phyloP scores from a whole-genome alignment of 768 basidiomycete genomes.

The Naganishia kalamii region DNA sequence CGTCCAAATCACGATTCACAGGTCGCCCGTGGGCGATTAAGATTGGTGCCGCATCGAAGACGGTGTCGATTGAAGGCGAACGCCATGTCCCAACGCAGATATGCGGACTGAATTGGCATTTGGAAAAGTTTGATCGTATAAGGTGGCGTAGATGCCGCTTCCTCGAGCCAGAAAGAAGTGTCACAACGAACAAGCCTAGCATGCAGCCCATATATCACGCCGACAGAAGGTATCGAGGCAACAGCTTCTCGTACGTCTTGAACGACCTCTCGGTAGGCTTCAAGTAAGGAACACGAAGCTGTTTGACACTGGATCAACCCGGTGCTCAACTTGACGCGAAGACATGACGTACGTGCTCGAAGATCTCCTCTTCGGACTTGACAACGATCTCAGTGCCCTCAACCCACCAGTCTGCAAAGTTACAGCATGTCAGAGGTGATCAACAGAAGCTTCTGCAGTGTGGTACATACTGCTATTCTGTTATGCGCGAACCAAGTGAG shows the following conservation, averaged over 20 bases:
- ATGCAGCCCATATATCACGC: neutral
- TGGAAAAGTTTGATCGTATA: no score
- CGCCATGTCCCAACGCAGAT: no score
- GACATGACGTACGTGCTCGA: slow-evolving; percentile 30
- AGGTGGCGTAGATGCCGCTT: no score
- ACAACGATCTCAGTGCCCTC: slow-evolving; percentile 35
- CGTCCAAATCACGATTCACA: no score
- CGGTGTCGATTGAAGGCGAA: no score
- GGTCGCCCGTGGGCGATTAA: no score
- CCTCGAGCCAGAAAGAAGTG: no score
- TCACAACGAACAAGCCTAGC: neutral
- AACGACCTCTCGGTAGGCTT: slow-evolving; percentile 31
- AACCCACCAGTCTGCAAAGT: slow-evolving; percentile 23
- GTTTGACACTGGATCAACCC: neutral
- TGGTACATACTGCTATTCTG: slow-evolving; percentile 1
- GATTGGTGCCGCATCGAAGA: no score
- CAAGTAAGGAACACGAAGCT: slow-evolving; percentile 38
- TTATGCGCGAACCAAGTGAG: neutral
- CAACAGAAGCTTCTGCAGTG: neutral
- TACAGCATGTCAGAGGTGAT: neutral
- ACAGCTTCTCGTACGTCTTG: slow-evolving; percentile 29
- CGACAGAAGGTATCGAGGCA: neutral
- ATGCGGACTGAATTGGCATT: no score
- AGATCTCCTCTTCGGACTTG: slow-evolving; percentile 39
- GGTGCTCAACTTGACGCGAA: no score